phyloP scores from a whole-genome alignment of 768 basidiomycete genomes.

The Pleurotus pulmonarius region DNA sequence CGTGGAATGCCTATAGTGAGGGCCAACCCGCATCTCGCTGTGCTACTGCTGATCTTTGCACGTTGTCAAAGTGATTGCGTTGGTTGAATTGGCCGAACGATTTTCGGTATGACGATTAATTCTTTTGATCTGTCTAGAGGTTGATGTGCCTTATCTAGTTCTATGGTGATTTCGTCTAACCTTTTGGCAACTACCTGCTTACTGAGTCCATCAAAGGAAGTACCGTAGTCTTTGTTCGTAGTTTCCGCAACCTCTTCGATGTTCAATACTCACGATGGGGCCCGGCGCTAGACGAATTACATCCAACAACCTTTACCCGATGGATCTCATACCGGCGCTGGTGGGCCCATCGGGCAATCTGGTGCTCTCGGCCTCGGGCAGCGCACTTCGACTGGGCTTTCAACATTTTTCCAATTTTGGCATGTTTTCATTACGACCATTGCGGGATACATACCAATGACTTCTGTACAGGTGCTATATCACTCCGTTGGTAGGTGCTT shows the following conservation, averaged over 20 bases:
- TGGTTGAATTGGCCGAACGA: constrained; percentile 69
- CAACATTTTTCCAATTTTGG: constrained; percentile 73
- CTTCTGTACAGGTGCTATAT: constrained; percentile 51
- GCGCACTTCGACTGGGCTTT: constrained; percentile 67
- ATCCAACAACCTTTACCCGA: constrained; percentile 67
- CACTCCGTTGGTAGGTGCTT: constrained; percentile 66
- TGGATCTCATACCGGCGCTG: constrained; percentile 65
- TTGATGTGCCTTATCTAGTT: too few relatives aligned
- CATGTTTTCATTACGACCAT: too few relatives aligned
- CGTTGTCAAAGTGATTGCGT: constrained; percentile 47
- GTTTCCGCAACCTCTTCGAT: too few relatives aligned
- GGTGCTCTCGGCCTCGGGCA: constrained; percentile 70
- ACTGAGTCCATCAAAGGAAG: constrained; percentile 1
- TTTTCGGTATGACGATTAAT: too few relatives aligned
- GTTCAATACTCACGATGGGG: too few relatives aligned
- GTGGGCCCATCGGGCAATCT: constrained; percentile 48
- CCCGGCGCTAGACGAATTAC: constrained; percentile 78
- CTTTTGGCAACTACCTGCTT: too few relatives aligned
- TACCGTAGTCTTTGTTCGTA: too few relatives aligned
- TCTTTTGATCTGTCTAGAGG: too few relatives aligned
- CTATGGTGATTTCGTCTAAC: constrained; percentile 26
- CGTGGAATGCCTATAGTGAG: constrained; percentile 55
- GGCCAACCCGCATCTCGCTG: not conserved
- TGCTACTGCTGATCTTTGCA: not conserved
- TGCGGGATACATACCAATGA: not conserved